phyloP scores from a whole-genome alignment of 176 grass and related monocot species.

The Triticum aestivum region IWGSC_CS_RefSeq_v2.1 NC_057802.1:477995382-477995881 shows the following conservation, averaged over 20 bases:
- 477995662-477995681: not conserved
- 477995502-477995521: not conserved
- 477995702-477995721: not conserved
- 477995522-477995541: not conserved
- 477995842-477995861: not conserved
- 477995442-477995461: not conserved
- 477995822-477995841: not conserved
- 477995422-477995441: not conserved
- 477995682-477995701: not conserved
- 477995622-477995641: conserved; percentile 9
- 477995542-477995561: conserved; percentile 7
- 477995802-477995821: not conserved
- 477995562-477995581: not conserved
- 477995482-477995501: not conserved
- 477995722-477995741: not conserved
- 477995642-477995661: conserved; percentile 7
- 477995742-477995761: not conserved
- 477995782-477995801: not conserved
- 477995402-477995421: not conserved
- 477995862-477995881: conserved; percentile 11
- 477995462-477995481: not conserved
- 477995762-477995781: not conserved
- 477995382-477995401: not conserved
- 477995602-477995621: not conserved
- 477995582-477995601: conserved; percentile 25